These are phyloP conservation scores for Halophytophthora batemanensis DNA, from an alignment of 352 stramenopile genomes.

Conservation along the genomic window DNA sequence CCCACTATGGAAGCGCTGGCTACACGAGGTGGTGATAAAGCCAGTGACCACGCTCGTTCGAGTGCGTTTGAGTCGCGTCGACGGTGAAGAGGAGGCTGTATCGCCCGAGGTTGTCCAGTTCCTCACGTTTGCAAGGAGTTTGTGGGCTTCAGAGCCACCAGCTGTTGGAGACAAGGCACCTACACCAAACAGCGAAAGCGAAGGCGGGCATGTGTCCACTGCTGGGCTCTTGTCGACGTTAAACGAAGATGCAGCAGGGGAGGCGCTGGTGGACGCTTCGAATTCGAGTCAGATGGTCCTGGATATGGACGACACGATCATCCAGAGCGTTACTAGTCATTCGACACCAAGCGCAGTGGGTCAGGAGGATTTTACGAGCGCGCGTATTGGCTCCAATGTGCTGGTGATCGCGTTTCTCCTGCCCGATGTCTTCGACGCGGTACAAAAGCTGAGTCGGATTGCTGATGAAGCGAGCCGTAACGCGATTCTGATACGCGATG, in stretches of 20 bases:
- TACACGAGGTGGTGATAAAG: slow-evolving; percentile 41
- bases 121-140: slow-evolving; percentile 16
- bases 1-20: slow-evolving; percentile 58
- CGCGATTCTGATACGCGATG: slow-evolving; percentile 6
- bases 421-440: slow-evolving; percentile 35
- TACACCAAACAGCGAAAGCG: slow-evolving; percentile 1
- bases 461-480: slow-evolving; percentile 11
- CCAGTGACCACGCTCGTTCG: slow-evolving; percentile 22
- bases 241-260: slow-evolving; percentile 4
- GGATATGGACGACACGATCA: not conserved
- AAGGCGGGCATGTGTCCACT: slow-evolving; percentile 18
- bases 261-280: slow-evolving; percentile 9
- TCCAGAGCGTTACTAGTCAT: not conserved
- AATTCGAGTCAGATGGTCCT: slow-evolving; percentile 1
- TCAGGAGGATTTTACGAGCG: not conserved
- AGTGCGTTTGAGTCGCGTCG: slow-evolving; percentile 1
- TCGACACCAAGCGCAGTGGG: not conserved
- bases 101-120: slow-evolving; percentile 27
- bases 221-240: slow-evolving; percentile 7
- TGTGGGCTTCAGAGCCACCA: slow-evolving; percentile 12
- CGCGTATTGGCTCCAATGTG: slow-evolving; percentile 23
- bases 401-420: slow-evolving; percentile 51
- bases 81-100: not conserved
- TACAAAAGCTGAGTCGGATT: slow-evolving; percentile 32
- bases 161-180: slow-evolving; percentile 4